Conservation (phyloP, 1,139 yeast species). For the Geotrichum fermentans region DNA sequence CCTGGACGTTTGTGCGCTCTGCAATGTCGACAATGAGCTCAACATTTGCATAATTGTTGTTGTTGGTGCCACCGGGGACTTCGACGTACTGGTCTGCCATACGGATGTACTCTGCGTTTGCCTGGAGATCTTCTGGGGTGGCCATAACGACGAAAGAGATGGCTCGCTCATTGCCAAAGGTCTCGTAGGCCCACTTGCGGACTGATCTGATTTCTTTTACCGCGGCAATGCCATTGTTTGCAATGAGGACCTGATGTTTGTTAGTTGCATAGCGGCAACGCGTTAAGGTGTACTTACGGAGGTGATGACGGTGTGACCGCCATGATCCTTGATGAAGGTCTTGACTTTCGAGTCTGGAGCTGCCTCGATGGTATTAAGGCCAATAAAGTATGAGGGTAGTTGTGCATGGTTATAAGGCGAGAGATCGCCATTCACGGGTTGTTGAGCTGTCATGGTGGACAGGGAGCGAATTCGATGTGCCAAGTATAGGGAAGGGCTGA, state of each 20-base stretch:
- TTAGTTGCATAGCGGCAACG: neutral
- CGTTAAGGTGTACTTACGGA: conserved; percentile 37
- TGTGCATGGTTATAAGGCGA: conserved; percentile 28
- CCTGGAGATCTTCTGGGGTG: conserved; percentile 94
- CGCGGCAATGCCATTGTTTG: conserved; percentile 98
- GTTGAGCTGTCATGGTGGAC: neutral
- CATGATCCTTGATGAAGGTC: conserved; percentile 77
- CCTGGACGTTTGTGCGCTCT: conserved; percentile 92
- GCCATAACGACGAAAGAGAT: conserved; percentile 97
- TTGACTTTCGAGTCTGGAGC: conserved; percentile 73
- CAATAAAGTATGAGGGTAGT: conserved; percentile 71
- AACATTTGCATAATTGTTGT: conserved; percentile 96
- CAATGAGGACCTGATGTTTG: conserved; percentile 58
- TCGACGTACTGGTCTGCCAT: conserved; percentile 99
- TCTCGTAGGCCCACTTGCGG: conserved; percentile 97
- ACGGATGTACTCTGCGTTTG: conserved; percentile 95
- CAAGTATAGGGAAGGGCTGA: neutral
- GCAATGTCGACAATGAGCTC: conserved; percentile 95
- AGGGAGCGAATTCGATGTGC: neutral
- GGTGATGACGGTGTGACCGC: conserved; percentile 93
- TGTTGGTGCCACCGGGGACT: conserved; percentile 98
- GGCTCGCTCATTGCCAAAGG: conserved; percentile 91
- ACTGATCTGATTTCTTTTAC: conserved; percentile 96
- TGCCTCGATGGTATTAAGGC: conserved; percentile 64
- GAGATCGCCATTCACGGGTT: neutral